Evolutionary conservation across 2,329 filamentous ascomycete genomes (phyloP).

Genomic region (Xylariaceae sp.): DNA sequence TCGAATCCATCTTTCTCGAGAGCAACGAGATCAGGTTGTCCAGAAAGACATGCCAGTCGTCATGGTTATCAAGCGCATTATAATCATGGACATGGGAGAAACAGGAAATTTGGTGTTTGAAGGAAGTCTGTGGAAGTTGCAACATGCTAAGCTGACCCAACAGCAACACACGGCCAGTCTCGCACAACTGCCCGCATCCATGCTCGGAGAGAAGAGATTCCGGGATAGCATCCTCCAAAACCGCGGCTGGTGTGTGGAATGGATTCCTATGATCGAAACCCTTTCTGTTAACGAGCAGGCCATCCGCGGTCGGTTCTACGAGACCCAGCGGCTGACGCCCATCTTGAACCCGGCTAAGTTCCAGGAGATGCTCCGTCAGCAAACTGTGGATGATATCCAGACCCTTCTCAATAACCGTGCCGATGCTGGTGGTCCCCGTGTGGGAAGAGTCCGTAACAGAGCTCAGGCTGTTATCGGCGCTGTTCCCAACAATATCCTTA

Average conservation of each 20-base stretch:
- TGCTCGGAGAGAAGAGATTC: slow-evolving; percentile 31
- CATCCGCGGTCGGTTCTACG: slow-evolving; percentile 54
- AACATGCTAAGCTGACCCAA: slow-evolving; percentile 18
- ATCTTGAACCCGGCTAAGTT: slow-evolving; percentile 42
- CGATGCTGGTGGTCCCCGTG: slow-evolving; percentile 35
- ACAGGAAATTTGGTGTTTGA: slow-evolving; percentile 20
- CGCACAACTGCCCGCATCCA: slow-evolving; percentile 20
- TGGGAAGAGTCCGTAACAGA: slow-evolving; percentile 17
- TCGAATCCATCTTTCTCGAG: slow-evolving; percentile 32
- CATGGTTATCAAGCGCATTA: slow-evolving; percentile 15
- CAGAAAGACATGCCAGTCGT: slow-evolving; percentile 16
- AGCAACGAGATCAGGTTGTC: slow-evolving; percentile 11
- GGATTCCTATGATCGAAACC: slow-evolving; percentile 28
- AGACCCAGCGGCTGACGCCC: slow-evolving; percentile 47
- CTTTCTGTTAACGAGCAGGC: slow-evolving; percentile 36
- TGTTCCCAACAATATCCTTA: slow-evolving; percentile 10
- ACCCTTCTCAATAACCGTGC: slow-evolving; percentile 50
- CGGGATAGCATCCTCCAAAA: slow-evolving; percentile 25
- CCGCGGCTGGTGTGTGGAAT: slow-evolving; percentile 29
- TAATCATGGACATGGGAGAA: slow-evolving; percentile 5
- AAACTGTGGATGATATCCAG: slow-evolving; percentile 41
- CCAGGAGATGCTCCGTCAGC: slow-evolving; percentile 35
- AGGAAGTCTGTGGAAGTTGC: slow-evolving; percentile 29
- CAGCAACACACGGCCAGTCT: slow-evolving; percentile 2
- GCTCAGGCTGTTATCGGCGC: slow-evolving; percentile 19